Evolutionary conservation across 768 basidiomycete genomes (phyloP), one percentile per base, ranked within the genome.

Genomic region (Phlegmacium glaucopus): DNA sequence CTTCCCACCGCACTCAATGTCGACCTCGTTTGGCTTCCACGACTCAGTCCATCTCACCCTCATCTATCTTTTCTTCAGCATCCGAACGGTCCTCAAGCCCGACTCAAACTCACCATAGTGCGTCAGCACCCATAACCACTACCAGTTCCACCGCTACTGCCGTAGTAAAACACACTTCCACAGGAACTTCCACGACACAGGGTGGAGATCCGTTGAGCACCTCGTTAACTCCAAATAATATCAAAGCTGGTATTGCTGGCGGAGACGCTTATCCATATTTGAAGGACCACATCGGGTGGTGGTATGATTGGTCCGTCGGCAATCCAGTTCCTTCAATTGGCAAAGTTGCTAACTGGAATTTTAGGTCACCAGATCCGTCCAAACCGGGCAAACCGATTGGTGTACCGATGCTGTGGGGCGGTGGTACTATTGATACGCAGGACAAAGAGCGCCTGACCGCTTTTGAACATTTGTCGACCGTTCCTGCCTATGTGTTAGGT

Each of bases 391-490:
- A 52, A 36, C 67, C 71, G 10, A 64, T 75, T 32, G 62, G 65
- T 4, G 71, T 75, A 7, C 72, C 74, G 13, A 75, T 76, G 75
- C 68, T 76, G 5, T 75, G 75, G 75, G 75, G 75, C 13, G 66
- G 60, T 12, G 75, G 75, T 18, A 61, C 58, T 11, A 67, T 61
- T 9, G 72, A 74, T 51, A 45, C 59, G 11, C 61, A 65, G 38
- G 75, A 76, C 48, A 65, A 72, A 27, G 56, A 60, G 10, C 71
- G 75, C 25, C 53, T 75, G 6, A 52, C 54, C 13, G 57, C 62
- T 5, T 75, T 74, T 57, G 60, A 70, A 53, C 55, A 63, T 32
- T 56, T 76, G 40, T 47, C 61, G 7, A 52, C 54, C 0, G 56
- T 64, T 1, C 72, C 75, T 2, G 49, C 60, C 12, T 76, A 69